Conservation (phyloP, 1,284 basidiomycete genomes). For the Rhodotorula sp. region DNA sequence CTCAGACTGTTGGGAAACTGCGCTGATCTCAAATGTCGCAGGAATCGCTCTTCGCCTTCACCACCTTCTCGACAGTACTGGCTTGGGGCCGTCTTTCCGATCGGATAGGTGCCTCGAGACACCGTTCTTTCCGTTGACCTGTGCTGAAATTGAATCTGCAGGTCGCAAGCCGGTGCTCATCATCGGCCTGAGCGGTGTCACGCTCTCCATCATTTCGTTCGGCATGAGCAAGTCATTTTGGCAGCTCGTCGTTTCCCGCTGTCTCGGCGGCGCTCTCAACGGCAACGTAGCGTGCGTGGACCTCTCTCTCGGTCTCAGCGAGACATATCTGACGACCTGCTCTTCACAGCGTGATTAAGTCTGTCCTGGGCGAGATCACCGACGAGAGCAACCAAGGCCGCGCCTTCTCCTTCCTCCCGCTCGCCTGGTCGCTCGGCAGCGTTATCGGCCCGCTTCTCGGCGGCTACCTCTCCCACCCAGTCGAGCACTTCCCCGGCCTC, state of each 20-base stretch:
- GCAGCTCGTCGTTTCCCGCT: conserved; percentile 49
- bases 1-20: no score
- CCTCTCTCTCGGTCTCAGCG: neutral
- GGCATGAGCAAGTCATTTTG: conserved; percentile 49
- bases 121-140: no score
- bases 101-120: conserved; percentile 39
- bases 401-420: conserved; percentile 43
- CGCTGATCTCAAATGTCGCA: neutral
- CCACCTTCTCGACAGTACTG: conserved; percentile 45
- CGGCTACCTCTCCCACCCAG: conserved; percentile 49
- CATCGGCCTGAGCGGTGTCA: conserved; percentile 50
- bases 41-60: conserved; percentile 48
- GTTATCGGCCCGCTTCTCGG: conserved; percentile 44
- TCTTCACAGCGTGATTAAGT: conserved; percentile 40
- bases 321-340: neutral
- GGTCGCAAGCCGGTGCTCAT: conserved; percentile 52
- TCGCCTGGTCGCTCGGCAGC: conserved; percentile 40
- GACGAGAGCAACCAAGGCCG: conserved; percentile 44
- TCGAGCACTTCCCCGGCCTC: conserved; percentile 42
- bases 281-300: conserved; percentile 42
- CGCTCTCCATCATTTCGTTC: conserved; percentile 50
- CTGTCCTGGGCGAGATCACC: conserved; percentile 47
- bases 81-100: conserved; percentile 51
- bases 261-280: conserved; percentile 46
- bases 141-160: neutral